Conservation (phyloP, 129 eudicot genomes). For the Arctium minus region DNA sequence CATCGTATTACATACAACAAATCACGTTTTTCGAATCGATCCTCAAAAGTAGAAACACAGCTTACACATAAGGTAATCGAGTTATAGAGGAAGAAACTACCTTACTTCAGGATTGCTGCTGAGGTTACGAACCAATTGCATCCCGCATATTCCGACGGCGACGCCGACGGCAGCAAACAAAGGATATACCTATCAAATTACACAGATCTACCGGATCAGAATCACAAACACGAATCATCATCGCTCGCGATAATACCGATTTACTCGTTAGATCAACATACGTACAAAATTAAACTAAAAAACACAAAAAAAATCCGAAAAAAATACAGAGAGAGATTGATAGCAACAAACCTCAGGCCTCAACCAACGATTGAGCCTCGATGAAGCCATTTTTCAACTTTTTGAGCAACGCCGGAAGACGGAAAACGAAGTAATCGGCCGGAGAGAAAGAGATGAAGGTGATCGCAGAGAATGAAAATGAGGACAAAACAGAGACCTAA, state of each 20-base stretch:
- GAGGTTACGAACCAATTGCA: constrained; percentile 83
- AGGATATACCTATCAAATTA: constrained; percentile 63
- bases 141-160: constrained; percentile 90
- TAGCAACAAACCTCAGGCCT: constrained; percentile 65
- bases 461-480: background rate
- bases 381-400: constrained; percentile 47
- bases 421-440: background rate
- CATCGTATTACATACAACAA: background rate
- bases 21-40: background rate
- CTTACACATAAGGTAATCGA: background rate
- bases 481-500: background rate
- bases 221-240: background rate
- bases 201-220: constrained; percentile 27
- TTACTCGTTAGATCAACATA: constrained; percentile 7
- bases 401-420: constrained; percentile 13
- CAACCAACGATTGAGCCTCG: constrained; percentile 60
- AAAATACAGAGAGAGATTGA: constrained; percentile 8
- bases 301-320: background rate
- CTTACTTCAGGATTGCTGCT: constrained; percentile 90
- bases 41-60: background rate
- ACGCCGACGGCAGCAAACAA: constrained; percentile 88
- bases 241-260: background rate
- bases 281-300: background rate
- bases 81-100: constrained; percentile 22
- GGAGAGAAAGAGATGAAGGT: constrained; percentile 2